Conservation (phyloP, 768 basidiomycete species). For the Termitomyces sp. region DNA sequence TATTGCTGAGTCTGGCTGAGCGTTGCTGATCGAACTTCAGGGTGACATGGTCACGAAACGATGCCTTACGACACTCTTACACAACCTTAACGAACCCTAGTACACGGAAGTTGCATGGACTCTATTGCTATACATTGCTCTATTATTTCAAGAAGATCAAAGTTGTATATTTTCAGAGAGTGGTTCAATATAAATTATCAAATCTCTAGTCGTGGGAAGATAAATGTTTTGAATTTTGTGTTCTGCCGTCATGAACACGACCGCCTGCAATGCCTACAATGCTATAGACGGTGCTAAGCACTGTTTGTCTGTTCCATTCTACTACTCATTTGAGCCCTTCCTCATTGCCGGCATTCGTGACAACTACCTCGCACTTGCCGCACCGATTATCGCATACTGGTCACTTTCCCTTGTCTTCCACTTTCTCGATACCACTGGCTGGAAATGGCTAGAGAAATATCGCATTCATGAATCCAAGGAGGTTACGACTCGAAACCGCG, state of each 20-base stretch:
- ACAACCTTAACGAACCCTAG: conserved; percentile 80
- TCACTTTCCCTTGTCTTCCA: conserved; percentile 76
- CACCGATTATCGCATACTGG: conserved; percentile 89
- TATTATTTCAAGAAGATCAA: conserved; percentile 15
- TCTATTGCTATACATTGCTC: conserved; percentile 18
- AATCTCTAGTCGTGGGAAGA: conserved; percentile 12
- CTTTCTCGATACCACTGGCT: conserved; percentile 71
- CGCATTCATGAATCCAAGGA: conserved; percentile 89
- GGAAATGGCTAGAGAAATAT: conserved; percentile 78
- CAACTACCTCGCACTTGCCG: conserved; percentile 63
- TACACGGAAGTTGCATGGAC: conserved; percentile 20
- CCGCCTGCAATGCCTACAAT: conserved; percentile 30
- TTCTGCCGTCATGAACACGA: conserved; percentile 32
- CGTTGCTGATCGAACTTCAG: conserved; percentile 36
- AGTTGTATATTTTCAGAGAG: conserved; percentile 12
- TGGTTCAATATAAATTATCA: conserved; percentile 15
- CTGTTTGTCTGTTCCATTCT: conserved; percentile 48
- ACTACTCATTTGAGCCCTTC: conserved; percentile 44
- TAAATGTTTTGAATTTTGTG: conserved; percentile 11
- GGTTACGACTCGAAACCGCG: conserved; percentile 71
- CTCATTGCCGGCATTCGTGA: conserved; percentile 67
- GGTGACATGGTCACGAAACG: conserved; percentile 98
- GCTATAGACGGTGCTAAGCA: conserved; percentile 26
- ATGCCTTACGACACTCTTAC: conserved; percentile 85
- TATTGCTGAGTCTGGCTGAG: not conserved